A percentile compares a stretch with the other conserved stretches of the same genome.
phyloP scores from a whole-genome alignment of 331 rosid species.

The Quercus phellos region DNA sequence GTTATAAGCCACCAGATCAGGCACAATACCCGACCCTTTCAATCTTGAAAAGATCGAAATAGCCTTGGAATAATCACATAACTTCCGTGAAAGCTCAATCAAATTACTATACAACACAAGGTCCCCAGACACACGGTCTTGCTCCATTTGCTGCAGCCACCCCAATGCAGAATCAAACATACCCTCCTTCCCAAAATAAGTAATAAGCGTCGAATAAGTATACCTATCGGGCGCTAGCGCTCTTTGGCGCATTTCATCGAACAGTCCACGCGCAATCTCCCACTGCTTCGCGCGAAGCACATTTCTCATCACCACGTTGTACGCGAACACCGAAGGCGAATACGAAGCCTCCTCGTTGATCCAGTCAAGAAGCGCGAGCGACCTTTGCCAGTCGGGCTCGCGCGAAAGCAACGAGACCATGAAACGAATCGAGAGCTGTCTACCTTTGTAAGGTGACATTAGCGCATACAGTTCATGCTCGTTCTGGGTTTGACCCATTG shows the following conservation, averaged over 20 bases:
- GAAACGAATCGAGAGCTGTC: constrained; percentile 72
- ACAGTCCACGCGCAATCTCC: constrained; percentile 81
- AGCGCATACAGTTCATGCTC: constrained; percentile 57
- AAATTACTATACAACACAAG: constrained; percentile 76
- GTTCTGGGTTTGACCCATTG: constrained; percentile 51
- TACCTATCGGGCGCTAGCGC: constrained; percentile 84
- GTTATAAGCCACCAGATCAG: constrained; percentile 75
- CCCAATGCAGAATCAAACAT: constrained; percentile 76
- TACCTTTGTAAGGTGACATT: constrained; percentile 50
- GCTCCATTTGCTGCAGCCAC: constrained; percentile 93
- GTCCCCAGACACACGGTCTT: constrained; percentile 74
- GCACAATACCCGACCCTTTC: constrained; percentile 53
- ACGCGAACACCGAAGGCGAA: constrained; percentile 69
- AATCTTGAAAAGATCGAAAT: constrained; percentile 63
- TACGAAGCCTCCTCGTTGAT: constrained; percentile 70
- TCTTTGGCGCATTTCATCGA: constrained; percentile 86
- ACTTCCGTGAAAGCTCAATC: constrained; percentile 80
- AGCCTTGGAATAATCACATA: constrained; percentile 77
- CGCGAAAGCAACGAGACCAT: constrained; percentile 79
- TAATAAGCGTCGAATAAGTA: constrained; percentile 88
- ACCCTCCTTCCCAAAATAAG: constrained; percentile 71
- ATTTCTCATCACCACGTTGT: constrained; percentile 80
- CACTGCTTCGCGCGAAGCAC: constrained; percentile 77
- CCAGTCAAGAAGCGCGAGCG: constrained; percentile 86
- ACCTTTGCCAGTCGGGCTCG: constrained; percentile 83